Conservation (phyloP, 345 rosid genomes). For the Bretschneidera sinensis region DNA sequence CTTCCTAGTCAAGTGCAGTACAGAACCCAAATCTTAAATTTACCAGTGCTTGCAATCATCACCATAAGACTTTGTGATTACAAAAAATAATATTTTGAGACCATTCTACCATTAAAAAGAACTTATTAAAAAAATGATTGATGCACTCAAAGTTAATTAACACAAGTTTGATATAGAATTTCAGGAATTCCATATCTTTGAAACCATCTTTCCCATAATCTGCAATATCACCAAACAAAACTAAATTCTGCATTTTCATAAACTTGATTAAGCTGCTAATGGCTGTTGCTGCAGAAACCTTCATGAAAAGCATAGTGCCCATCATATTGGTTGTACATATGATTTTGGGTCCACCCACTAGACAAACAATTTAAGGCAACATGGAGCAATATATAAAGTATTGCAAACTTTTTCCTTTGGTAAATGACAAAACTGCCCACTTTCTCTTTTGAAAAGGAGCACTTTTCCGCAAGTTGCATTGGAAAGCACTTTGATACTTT, state of each 20-base stretch:
- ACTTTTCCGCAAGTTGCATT: constrained; percentile 37
- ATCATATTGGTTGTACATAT: constrained; percentile 23
- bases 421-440: constrained; percentile 34
- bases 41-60: constrained; percentile 1
- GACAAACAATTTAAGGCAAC: constrained; percentile 30
- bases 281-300: constrained; percentile 17
- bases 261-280: too few relatives aligned
- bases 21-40: constrained; percentile 9
- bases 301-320: constrained; percentile 27
- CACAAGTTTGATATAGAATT: neutral
- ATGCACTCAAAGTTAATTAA: too few relatives aligned
- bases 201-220: too few relatives aligned
- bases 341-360: constrained; percentile 35
- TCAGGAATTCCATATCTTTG: neutral
- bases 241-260: too few relatives aligned
- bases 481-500: constrained; percentile 33
- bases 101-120: too few relatives aligned
- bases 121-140: too few relatives aligned
- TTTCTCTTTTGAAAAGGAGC: constrained; percentile 19
- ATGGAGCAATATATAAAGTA: constrained; percentile 21
- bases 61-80: too few relatives aligned
- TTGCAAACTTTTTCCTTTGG: constrained; percentile 4
- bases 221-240: too few relatives aligned
- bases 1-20: constrained; percentile 11
- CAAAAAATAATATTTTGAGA: too few relatives aligned